These are phyloP conservation scores for Pythium oligandrum DNA, from an alignment of 352 stramenopile genomes.

Conservation along the genomic window DNA sequence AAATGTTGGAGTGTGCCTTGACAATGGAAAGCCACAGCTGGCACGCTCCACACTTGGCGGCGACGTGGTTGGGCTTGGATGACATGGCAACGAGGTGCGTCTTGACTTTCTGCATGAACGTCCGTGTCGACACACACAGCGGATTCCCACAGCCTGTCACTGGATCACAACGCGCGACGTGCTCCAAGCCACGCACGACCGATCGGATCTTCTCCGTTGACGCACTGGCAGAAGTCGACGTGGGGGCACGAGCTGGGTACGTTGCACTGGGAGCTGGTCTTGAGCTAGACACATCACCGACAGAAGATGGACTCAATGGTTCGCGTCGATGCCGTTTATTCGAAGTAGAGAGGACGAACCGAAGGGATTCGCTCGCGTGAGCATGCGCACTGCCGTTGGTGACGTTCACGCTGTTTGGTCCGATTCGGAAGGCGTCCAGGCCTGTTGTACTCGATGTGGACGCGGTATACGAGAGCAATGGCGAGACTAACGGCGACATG, in stretches of 20 bases:
- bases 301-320: slow-evolving; percentile 12
- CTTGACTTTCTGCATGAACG: slow-evolving; percentile 23
- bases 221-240: slow-evolving; percentile 2
- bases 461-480: slow-evolving; percentile 14
- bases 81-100: slow-evolving; percentile 18
- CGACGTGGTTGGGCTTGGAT: slow-evolving; percentile 11
- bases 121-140: slow-evolving; percentile 20
- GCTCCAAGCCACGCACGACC: slow-evolving; percentile 19
- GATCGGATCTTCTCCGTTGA: slow-evolving; percentile 25
- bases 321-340: slow-evolving; percentile 15
- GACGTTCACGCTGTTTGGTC: background rate
- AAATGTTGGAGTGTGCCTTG: slow-evolving; percentile 16
- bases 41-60: slow-evolving; percentile 18
- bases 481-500: slow-evolving; percentile 19
- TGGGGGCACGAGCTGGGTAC: background rate
- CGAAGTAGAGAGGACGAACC: slow-evolving; percentile 14
- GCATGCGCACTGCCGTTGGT: slow-evolving; percentile 1
- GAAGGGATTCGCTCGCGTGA: slow-evolving; percentile 14
- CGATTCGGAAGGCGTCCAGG: background rate
- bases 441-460: background rate
- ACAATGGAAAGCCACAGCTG: slow-evolving; percentile 22
- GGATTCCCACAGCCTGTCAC: slow-evolving; percentile 15
- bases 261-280: background rate
- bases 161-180: slow-evolving; percentile 17
- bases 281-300: slow-evolving; percentile 7